phyloP scores from a whole-genome alignment of 352 stramenopile species.

The Globisporangium paddicum region DNA sequence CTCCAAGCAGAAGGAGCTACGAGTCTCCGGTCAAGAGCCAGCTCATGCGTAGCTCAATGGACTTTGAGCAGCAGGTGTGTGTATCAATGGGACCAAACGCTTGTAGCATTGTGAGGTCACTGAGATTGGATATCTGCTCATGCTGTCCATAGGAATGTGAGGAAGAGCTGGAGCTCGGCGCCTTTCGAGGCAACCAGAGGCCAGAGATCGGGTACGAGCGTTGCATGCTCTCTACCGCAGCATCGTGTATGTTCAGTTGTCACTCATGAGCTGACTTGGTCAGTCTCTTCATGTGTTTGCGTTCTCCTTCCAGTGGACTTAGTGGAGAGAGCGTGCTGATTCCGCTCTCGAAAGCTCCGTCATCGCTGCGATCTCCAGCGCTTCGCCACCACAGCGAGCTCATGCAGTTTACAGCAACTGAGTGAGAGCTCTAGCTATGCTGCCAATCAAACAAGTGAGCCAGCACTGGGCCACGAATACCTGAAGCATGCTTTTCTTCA shows the following conservation, averaged over 20 bases:
- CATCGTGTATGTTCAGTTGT: not conserved
- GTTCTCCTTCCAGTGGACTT: conserved; percentile 1
- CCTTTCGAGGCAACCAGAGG: not conserved
- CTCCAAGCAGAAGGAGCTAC: not conserved
- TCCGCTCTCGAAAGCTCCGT: conserved; percentile 18
- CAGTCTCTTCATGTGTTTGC: not conserved
- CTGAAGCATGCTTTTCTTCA: too few relatives aligned
- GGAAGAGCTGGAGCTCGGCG: conserved; percentile 9
- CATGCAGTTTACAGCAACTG: conserved; percentile 19
- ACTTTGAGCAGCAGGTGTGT: conserved; percentile 4
- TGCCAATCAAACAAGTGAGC: not conserved
- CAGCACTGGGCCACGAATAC: too few relatives aligned
- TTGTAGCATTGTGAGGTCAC: too few relatives aligned
- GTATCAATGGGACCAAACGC: too few relatives aligned
- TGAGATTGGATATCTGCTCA: not conserved
- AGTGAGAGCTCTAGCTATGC: not conserved
- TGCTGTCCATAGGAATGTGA: not conserved
- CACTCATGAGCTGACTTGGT: not conserved
- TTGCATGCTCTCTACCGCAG: not conserved
- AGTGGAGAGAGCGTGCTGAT: conserved; percentile 39
- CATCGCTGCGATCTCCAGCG: not conserved
- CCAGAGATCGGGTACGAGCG: conserved; percentile 4
- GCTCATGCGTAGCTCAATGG: not conserved
- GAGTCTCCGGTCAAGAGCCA: not conserved
- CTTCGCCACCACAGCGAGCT: conserved; percentile 35